A percentile compares a stretch with the other conserved stretches of the same genome.
Conservation (phyloP, 2,329 filamentous ascomycete species). For the Arthrobotrys sinensis region DNA sequence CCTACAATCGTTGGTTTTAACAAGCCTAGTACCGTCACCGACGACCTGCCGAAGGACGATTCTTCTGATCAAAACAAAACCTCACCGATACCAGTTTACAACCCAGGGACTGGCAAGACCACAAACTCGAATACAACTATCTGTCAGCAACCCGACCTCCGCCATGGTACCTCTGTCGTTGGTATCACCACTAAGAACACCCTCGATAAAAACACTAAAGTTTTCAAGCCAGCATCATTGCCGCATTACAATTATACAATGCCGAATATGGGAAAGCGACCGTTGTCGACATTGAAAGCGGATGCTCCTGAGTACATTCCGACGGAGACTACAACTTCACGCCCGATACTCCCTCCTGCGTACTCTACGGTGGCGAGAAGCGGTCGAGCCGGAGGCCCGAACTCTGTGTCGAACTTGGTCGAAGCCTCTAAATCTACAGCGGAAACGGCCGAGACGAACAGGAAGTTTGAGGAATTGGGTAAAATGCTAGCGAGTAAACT, state of each 20-base stretch:
- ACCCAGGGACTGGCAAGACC: not conserved
- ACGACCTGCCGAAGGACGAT: constrained; percentile 53
- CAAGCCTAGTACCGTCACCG: constrained; percentile 37
- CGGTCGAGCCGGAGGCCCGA: constrained; percentile 6
- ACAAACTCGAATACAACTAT: constrained; percentile 57
- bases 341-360: constrained; percentile 29
- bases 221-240: constrained; percentile 58
- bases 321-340: constrained; percentile 14
- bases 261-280: constrained; percentile 18
- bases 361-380: constrained; percentile 38
- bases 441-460: not conserved
- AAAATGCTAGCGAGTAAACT: not conserved
- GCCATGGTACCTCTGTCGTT: not conserved
- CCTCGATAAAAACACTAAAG: constrained; percentile 17
- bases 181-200: not conserved
- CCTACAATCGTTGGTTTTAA: constrained; percentile 28
- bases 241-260: constrained; percentile 42
- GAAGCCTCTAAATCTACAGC: not conserved
- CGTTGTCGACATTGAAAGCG: constrained; percentile 66
- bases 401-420: not conserved
- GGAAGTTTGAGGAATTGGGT: not conserved
- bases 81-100: constrained; percentile 35
- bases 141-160: constrained; percentile 25
- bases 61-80: constrained; percentile 46
- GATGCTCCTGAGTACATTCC: constrained; percentile 69